Evolutionary conservation across 2,329 filamentous ascomycete species (phyloP), one percentile per base, ranked within the genome.

Genomic region (Trichoderma sp.): DNA sequence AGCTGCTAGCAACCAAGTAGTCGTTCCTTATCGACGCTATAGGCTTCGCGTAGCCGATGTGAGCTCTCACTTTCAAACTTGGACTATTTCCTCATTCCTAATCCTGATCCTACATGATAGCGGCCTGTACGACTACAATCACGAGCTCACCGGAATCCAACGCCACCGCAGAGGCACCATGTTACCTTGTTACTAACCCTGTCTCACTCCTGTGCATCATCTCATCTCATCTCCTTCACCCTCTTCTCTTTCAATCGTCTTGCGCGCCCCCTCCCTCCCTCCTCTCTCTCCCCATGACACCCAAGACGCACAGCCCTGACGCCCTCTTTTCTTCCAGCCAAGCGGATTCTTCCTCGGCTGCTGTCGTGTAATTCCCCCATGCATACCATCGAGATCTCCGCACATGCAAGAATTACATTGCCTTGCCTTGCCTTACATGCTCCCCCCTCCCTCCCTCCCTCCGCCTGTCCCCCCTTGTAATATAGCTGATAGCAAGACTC

Each of bases 301-400:
- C 60, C 15, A 28, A n/a, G 34, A 24, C 24, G 60, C 60, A 63
- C 32, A 63, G 34, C 53, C 47, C 28, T 28, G 34, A 14, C 34
- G 34, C 24, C 57, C 7, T 43, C 62, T n/a, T 53, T 57, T 26
- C 39, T 64, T 67, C 62, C 28, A 43, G 56, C 34, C 64, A 62
- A 47, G 71, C 71, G 66, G 71, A 57, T 70, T 60, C 32, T 58
- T 60, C 71, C 65, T 70, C 56, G 36, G 36, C 65, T 34, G 71
- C 67, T 75, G 73, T 69, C 70, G 75, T 78, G 75, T 74, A 73
- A 74, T 73, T 53, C 63, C 51, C 39, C 58, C 70, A 73, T 70
- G 70, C 75, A 72, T 74, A 72, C 71, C 74, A 78, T 77, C 76
- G 74, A 77, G 76, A 78, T 78, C 76, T 76, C 65, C 65, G 74